Evolutionary conservation across 148 eudicot genomes (phyloP), one percentile per base, ranked within the genome.

Genomic region (Vaccinium corymbosum): DNA sequence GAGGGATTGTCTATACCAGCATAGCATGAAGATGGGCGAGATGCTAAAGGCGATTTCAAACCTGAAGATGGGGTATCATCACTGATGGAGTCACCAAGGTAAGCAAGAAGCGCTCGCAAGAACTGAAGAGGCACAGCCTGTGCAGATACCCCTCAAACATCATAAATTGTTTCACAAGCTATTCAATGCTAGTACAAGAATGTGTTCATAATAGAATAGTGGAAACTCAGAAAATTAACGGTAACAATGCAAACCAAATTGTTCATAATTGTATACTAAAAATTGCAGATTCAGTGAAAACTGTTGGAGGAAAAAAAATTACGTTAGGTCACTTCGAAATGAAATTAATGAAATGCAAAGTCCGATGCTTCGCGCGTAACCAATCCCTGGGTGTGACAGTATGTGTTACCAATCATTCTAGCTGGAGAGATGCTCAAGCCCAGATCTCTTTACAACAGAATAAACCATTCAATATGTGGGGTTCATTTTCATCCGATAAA

Each of bases 51-150:
- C 74, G 99, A 96, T 89, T 91, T 96, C 87, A 89, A 88, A 87
- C 91, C 88, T 76, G 90, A 92, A 87, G 93, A 87, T 73, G 90
- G 87, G 85, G 88, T 84, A 74, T 83, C 91, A 74, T 82, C 91
- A 89, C 88, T 86, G 51, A 85, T 86, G 85, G 93, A 90, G 59
- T 96, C 99, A 22, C 99, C 98, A 82, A 96, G 98, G 87, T 96
- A 96, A 85, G 92, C 91, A 86, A 96, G 95, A 88, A 96, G 98
- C 9, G 94, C 93, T 61, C 89, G 94, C 88, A 96, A 91, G 88
- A 96, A 94, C 73, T 91, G 94, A 64, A 94, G 95, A 73, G 99
- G 98, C 46, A 96, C 99, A 86, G 89, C 98, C 98, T 96, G 98
- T 88, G 89, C 59, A 82, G 17, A 76, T 6, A 78, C 50, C 56